A percentile compares a stretch with the other conserved stretches of the same genome.
Evolutionary conservation across 352 stramenopile genomes (phyloP).

Genomic region (Nothophytophthora sp.): DNA sequence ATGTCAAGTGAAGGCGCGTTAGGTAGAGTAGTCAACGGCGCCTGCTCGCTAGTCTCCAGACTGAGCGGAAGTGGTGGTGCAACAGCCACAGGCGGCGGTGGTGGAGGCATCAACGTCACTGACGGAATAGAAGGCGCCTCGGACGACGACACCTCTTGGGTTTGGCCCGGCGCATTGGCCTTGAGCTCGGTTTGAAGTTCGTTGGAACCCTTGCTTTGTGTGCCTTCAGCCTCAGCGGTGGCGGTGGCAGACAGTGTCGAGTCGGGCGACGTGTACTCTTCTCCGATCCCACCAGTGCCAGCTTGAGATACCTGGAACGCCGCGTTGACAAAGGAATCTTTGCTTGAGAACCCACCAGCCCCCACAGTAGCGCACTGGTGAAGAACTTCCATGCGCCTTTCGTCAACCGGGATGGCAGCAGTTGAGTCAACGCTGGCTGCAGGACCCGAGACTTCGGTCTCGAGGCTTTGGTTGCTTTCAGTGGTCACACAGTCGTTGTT

Average conservation of each 20-base stretch:
- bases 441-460: background rate
- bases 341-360: constrained; percentile 23
- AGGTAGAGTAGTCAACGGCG: too few relatives aligned
- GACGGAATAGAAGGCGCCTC: background rate
- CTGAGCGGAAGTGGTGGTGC: too few relatives aligned
- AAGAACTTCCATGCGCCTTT: constrained; percentile 52
- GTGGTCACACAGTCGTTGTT: background rate
- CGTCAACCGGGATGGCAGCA: constrained; percentile 47
- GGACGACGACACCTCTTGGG: background rate
- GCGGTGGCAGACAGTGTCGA: constrained; percentile 8
- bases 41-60: too few relatives aligned
- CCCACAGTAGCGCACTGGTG: constrained; percentile 77
- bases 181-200: background rate
- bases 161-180: background rate
- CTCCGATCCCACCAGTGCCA: constrained; percentile 8
- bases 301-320: constrained; percentile 36
- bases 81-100: constrained; percentile 7
- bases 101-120: constrained; percentile 6
- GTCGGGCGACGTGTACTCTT: too few relatives aligned
- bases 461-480: constrained; percentile 27
- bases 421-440: background rate
- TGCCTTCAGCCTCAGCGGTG: background rate
- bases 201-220: background rate
- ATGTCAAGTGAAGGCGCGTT: too few relatives aligned
- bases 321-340: constrained; percentile 52